Base-by-base conservation (phyloP, 2,329 filamentous ascomycete genomes). In the Aspergillus bombycis region DNA sequence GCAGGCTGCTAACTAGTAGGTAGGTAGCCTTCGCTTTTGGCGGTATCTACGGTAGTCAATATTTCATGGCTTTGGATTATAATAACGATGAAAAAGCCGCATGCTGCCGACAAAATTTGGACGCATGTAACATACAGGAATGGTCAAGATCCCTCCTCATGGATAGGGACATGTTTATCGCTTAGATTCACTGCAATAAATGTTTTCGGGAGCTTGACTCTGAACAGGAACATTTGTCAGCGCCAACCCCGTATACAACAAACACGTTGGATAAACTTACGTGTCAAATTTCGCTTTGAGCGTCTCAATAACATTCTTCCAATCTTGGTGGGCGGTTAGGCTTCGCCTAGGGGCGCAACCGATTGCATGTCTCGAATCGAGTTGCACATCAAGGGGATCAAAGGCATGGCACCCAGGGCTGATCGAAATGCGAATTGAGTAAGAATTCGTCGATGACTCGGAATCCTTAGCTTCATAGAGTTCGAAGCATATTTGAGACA, bases 401-500 rank as follows among this genome's bases (percentile, higher is more conserved):
- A 94, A 96, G 14, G 96, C 94, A 78, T 99, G 95, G 74, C 94
- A 98, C 12, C 95, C 95, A 2, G 96, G 95, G 68, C 91, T 95
- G 73, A 99, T 93, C 32, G 92, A 95, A 76, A 99, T 97, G 64
- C 94, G 91, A 76, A 99, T 99, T 73, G 91, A 95, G 80, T 99
- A 99, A 60, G 93, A 92, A 79, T 94, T 97, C 2, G 88, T 89
- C 58, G 91, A 89, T 41, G 88, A 88, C 65, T 89, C 88, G 59
- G 88, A 89, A 68, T 93, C 94, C 78, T 95, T 92, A 19, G 93
- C 94, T 78, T 99, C 95, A 79, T 99, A 99, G 32, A 99, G 85
- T 81, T 99, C 95, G 70, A 99, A 99, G 78, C 93, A 96, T 75
- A 99, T 98, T 75, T 98, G 95, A 9, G 92, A 96, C 32, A 99